Percentiles rank a stretch among this genome's conserved stretches.
These are phyloP conservation scores for Teunomyces kruisii DNA, from an alignment of 805 yeast species.

Conservation along the genomic window DNA sequence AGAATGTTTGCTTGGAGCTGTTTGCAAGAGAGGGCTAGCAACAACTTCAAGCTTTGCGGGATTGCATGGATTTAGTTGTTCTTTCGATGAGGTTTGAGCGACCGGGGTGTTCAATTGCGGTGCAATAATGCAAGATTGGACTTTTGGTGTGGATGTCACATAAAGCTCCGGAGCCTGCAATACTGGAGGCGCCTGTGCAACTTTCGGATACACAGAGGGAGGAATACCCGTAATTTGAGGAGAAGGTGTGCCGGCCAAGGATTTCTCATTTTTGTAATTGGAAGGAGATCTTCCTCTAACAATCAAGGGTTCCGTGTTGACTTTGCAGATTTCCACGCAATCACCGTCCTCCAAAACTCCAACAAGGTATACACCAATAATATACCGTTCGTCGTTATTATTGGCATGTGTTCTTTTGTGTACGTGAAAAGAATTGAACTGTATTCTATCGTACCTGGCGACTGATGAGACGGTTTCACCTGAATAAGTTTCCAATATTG, in stretches of 20 bases:
- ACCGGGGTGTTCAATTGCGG: neutral
- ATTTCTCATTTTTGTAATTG: conserved; percentile 34
- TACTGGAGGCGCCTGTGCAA: neutral
- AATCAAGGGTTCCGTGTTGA: conserved; percentile 57
- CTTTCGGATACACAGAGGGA: neutral
- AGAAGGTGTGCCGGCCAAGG: neutral
- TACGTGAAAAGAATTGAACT: conserved; percentile 13
- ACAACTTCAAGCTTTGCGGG: neutral
- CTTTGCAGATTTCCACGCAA: conserved; percentile 15
- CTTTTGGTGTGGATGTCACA: neutral
- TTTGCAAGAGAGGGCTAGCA: neutral
- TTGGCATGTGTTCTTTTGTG: conserved; percentile 4
- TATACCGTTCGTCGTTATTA: conserved; percentile 12
- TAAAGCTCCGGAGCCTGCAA: neutral
- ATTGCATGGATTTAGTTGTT: neutral
- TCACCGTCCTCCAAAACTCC: conserved; percentile 12
- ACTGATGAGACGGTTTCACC: conserved; percentile 10
- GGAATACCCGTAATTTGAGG: neutral
- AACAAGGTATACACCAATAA: conserved; percentile 16
- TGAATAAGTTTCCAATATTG: conserved; percentile 11
- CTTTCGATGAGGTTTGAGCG: neutral
- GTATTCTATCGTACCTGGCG: conserved; percentile 25
- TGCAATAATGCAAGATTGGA: neutral
- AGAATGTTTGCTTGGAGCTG: conserved; percentile 1
- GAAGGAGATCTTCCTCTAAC: conserved; percentile 69